Base-by-base conservation (phyloP, 2,329 filamentous ascomycete genomes). In the Sordariomycetes sp. region DNA sequence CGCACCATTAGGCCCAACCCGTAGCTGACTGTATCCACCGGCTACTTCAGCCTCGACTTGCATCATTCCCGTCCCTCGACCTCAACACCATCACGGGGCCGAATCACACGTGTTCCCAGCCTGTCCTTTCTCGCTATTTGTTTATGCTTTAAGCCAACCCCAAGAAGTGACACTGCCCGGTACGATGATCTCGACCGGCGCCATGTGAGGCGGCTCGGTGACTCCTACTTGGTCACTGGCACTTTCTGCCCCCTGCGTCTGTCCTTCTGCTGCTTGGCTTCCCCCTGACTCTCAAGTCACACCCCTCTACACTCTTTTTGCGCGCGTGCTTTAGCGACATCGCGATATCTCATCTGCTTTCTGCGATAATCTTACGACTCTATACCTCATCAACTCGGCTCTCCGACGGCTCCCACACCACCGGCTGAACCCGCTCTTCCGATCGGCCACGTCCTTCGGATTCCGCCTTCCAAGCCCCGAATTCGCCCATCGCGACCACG, bases 1-100 rank as follows among this genome's bases (percentile, higher is more conserved):
- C 39, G n/a, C 39, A n/a, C 39, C 4, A 12, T 42, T 3, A 17
- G 13, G 13, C 5, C n/a, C 17, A 45, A 45, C 15, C 22, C 22
- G 45, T 34, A 22, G 13, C 28, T 34, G 35, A 55, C 53, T 20
- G 25, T 28, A 28, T 35, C 52, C 52, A 42, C 52, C 34, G 10
- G 32, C 52, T 36, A 10, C n/a, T 42, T 55, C 53, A 28, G 24
- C 53, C 36, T 55, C 45, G 45, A 50, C 54, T 56, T 56, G 55
- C 55, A 56, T 56, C 55, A 42, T 56, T 52, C 17, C 52, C 17
- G 52, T 25, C 17, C 52, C 52, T 53, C 34, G 52, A 53, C 28
- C 52, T 53, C 52, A 53, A 8, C 45, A 22, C 45, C 22, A 50
- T 24, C 45, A 24, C n/a, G 22, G 7, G n/a, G 28, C 22, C 25